Evolutionary conservation across 2,329 filamentous ascomycete species (phyloP).

Genomic region (Albophoma yamanashiensis): DNA sequence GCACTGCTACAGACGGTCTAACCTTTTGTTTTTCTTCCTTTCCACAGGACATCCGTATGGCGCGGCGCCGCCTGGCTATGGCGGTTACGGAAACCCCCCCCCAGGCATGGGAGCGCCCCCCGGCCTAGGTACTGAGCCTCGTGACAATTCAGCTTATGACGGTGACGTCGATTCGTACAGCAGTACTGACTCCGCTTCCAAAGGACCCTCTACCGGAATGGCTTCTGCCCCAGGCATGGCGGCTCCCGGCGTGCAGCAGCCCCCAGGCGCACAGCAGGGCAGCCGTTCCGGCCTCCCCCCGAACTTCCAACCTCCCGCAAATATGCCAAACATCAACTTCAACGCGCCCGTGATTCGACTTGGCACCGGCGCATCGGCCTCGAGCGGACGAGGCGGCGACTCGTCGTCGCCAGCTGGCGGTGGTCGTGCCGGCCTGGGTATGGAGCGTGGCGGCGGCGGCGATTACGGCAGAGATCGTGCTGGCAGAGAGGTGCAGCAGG

Average conservation of each 20-base stretch:
- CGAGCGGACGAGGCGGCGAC: conserved; percentile 33
- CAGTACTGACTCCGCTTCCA: conserved; percentile 2
- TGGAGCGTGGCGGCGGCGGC: conserved; percentile 47
- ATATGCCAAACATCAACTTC: conserved; percentile 97
- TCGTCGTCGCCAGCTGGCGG: conserved; percentile 15
- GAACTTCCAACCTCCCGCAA: conserved; percentile 79
- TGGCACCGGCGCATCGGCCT: conserved; percentile 61
- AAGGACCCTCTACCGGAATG: conserved; percentile 72
- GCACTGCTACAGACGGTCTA: conserved; percentile 3
- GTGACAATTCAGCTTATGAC: not conserved
- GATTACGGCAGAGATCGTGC: conserved; percentile 55
- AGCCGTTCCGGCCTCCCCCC: conserved; percentile 71
- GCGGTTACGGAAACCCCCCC: conserved; percentile 50
- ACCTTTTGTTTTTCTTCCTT: not conserved
- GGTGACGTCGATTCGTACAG: not conserved
- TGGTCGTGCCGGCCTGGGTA: conserved; percentile 41
- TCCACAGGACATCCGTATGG: conserved; percentile 51
- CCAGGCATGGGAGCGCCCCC: conserved; percentile 69
- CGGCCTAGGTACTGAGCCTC: conserved; percentile 58
- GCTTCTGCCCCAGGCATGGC: conserved; percentile 70
- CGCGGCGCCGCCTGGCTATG: conserved; percentile 64
- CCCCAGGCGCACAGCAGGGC: conserved; percentile 56
- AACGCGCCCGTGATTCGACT: conserved; percentile 92
- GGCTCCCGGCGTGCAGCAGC: conserved; percentile 67
- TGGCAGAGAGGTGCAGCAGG: conserved; percentile 57